Percentiles rank a stretch among this genome's conserved stretches.
Conservation (phyloP, 148 eudicot genomes). For the Vaccinium macrocarpon region DNA sequence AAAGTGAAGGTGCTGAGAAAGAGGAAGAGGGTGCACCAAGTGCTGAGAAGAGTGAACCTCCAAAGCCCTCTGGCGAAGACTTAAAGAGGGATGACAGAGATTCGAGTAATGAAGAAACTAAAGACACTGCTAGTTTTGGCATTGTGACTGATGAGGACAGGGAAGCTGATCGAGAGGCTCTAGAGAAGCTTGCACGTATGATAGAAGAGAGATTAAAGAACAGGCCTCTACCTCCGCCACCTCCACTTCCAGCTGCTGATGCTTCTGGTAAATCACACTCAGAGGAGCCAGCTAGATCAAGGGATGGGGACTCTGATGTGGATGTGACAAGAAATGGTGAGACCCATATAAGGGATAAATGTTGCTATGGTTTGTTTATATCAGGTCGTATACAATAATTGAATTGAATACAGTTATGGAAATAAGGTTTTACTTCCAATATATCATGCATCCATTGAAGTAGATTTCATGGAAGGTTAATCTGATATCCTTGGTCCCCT, state of each 20-base stretch:
- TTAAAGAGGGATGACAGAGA: conserved; percentile 52
- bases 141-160: conserved; percentile 81
- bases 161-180: conserved; percentile 66
- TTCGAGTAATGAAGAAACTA: conserved; percentile 48
- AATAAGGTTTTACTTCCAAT: conserved; percentile 4
- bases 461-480: background rate
- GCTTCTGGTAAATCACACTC: conserved; percentile 45
- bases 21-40: conserved; percentile 43
- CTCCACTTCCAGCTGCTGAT: conserved; percentile 54
- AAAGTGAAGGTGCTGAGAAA: conserved; percentile 48
- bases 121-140: conserved; percentile 57
- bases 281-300: conserved; percentile 59
- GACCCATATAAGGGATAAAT: conserved; percentile 11
- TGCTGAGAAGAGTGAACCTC: conserved; percentile 43
- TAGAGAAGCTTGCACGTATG: conserved; percentile 63
- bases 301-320: conserved; percentile 64
- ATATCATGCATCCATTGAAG: background rate
- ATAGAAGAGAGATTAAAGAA: conserved; percentile 78
- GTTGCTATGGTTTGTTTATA: background rate
- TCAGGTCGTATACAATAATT: background rate
- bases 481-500: conserved; percentile 4
- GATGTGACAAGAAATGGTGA: conserved; percentile 53
- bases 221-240: conserved; percentile 69
- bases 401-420: background rate
- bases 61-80: conserved; percentile 52